Conservation (phyloP, 1,284 basidiomycete genomes). For the Ceratobasidium sp. region DNA sequence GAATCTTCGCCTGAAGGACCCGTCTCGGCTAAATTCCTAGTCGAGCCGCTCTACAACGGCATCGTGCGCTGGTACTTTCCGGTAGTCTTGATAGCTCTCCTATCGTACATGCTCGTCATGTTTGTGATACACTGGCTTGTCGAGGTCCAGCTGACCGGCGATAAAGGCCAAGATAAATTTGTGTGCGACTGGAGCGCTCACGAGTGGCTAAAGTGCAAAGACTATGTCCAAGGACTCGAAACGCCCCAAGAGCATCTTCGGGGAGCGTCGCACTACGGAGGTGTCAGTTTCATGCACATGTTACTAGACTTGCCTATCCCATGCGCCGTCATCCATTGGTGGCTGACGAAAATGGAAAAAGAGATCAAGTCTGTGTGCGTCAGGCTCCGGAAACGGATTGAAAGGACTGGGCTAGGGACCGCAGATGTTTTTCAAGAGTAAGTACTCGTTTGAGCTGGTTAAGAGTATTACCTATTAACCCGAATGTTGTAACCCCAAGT, state of each 20-base stretch:
- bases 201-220: neutral
- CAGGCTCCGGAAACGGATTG: conserved; percentile 15
- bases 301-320: conserved; percentile 24
- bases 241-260: neutral
- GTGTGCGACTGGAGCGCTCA: neutral
- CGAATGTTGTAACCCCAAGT: neutral
- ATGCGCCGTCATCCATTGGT: conserved; percentile 36
- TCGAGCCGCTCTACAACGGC: conserved; percentile 32
- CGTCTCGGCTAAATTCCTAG: conserved; percentile 16
- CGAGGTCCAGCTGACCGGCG: neutral
- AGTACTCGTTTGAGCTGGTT: neutral
- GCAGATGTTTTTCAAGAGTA: conserved; percentile 20
- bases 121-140: conserved; percentile 20
- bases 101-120: conserved; percentile 31
- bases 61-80: conserved; percentile 41
- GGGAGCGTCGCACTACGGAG: conserved; percentile 22
- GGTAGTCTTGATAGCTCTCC: conserved; percentile 18
- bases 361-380: conserved; percentile 28
- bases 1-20: conserved; percentile 16
- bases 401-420: neutral
- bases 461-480: neutral
- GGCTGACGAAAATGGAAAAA: conserved; percentile 35
- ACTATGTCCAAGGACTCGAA: neutral
- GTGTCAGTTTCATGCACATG: conserved; percentile 21
- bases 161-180: neutral